phyloP scores from a whole-genome alignment of 805 yeast genomes.

The Kazachstania viticola region DNA sequence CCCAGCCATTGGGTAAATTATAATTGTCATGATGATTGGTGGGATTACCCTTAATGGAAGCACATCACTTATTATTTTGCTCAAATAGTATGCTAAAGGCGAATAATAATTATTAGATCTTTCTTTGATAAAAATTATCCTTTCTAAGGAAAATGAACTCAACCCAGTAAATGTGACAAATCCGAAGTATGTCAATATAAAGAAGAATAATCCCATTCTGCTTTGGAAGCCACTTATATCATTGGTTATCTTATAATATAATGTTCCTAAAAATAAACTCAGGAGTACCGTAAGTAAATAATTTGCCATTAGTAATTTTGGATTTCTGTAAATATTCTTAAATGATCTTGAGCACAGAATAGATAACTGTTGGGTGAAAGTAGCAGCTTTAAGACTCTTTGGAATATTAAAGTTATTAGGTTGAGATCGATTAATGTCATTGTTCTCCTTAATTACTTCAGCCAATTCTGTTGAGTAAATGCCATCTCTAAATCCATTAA shows the following conservation, averaged over 20 bases:
- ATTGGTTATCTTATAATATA: constrained; percentile 72
- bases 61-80: constrained; percentile 83
- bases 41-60: constrained; percentile 91
- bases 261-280: constrained; percentile 74
- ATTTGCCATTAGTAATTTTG: constrained; percentile 75
- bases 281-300: constrained; percentile 65
- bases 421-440: not conserved
- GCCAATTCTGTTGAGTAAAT: constrained; percentile 20
- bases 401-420: constrained; percentile 1
- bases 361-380: constrained; percentile 50
- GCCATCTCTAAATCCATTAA: constrained; percentile 25
- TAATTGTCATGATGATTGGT: constrained; percentile 67
- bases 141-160: constrained; percentile 77
- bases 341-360: constrained; percentile 79
- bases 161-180: constrained; percentile 87
- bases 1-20: constrained; percentile 85
- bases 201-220: constrained; percentile 86
- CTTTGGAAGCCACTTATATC: constrained; percentile 96
- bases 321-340: constrained; percentile 86
- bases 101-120: constrained; percentile 89
- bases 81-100: constrained; percentile 72
- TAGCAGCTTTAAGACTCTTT: constrained; percentile 31
- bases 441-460: constrained; percentile 21
- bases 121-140: constrained; percentile 84
- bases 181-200: constrained; percentile 82